These are phyloP conservation scores for Coemansia furcata DNA, from an alignment of 192 early-diverging fungal genomes.

Conservation along the genomic window DNA sequence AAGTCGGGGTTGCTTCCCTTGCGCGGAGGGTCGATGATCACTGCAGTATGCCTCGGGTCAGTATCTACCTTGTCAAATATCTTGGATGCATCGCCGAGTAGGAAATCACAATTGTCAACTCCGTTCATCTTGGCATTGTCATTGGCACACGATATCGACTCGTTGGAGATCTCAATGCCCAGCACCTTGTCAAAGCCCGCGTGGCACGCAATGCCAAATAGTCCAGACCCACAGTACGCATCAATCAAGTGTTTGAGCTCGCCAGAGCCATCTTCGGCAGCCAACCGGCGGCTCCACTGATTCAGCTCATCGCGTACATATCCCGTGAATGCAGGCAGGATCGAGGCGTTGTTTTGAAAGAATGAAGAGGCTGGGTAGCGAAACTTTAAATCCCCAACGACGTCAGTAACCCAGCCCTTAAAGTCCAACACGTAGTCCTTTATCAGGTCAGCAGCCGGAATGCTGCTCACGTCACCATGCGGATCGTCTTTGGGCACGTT, in stretches of 20 bases:
- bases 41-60: conserved; percentile 54
- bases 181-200: conserved; percentile 60
- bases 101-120: conserved; percentile 56
- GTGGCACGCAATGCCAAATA: conserved; percentile 67
- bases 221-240: conserved; percentile 71
- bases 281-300: conserved; percentile 23
- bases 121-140: conserved; percentile 61
- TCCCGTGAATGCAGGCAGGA: conserved; percentile 60
- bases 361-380: conserved; percentile 64
- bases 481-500: conserved; percentile 37
- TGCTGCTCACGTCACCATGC: conserved; percentile 6
- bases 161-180: conserved; percentile 65
- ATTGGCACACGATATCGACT: conserved; percentile 62
- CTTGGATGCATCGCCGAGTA: conserved; percentile 58
- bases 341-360: conserved; percentile 69
- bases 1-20: conserved; percentile 66
- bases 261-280: conserved; percentile 13
- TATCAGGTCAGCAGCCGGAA: conserved; percentile 32
- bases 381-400: conserved; percentile 58
- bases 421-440: conserved; percentile 57
- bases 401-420: conserved; percentile 57
- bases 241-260: conserved; percentile 59
- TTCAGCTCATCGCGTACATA: conserved; percentile 63
- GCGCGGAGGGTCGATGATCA: conserved; percentile 74
- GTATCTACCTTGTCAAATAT: conserved; percentile 59